Percentiles rank a stretch among this genome's conserved stretches.
phyloP scores from a whole-genome alignment of 345 rosid genomes.

The Gossypium herbaceum region DNA sequence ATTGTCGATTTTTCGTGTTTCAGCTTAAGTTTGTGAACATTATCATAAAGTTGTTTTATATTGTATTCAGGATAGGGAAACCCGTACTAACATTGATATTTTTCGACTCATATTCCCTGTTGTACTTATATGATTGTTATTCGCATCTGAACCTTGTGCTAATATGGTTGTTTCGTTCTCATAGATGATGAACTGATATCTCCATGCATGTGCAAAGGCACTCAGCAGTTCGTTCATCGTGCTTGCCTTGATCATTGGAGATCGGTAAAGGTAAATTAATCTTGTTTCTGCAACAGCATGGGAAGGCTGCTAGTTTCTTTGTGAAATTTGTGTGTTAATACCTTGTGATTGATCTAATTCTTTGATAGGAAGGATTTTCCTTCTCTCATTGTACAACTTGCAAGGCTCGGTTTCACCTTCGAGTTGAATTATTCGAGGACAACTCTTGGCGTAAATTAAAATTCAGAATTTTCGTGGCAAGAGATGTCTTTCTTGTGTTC shows the following conservation, averaged over 20 bases:
- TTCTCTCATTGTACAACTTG: slow-evolving; percentile 90
- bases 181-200: slow-evolving; percentile 88
- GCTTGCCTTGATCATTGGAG: slow-evolving; percentile 78
- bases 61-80: neutral
- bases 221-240: slow-evolving; percentile 77
- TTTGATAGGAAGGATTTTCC: slow-evolving; percentile 82
- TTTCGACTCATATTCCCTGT: neutral
- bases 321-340: neutral
- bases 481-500: slow-evolving; percentile 87
- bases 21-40: neutral
- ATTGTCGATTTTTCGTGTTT: neutral
- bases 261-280: slow-evolving; percentile 47
- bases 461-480: slow-evolving; percentile 90
- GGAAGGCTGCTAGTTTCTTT: slow-evolving; percentile 22
- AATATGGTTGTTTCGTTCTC: slow-evolving; percentile 10
- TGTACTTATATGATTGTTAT: neutral
- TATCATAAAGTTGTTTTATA: neutral
- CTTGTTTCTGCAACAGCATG: neutral
- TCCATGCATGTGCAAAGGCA: slow-evolving; percentile 97
- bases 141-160: neutral
- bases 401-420: slow-evolving; percentile 73
- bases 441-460: slow-evolving; percentile 84
- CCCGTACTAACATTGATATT: neutral
- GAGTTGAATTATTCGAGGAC: slow-evolving; percentile 61
- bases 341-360: neutral